Base-by-base conservation (phyloP, 495 filamentous ascomycete species). In the Lophiotrema nucula region DNA sequence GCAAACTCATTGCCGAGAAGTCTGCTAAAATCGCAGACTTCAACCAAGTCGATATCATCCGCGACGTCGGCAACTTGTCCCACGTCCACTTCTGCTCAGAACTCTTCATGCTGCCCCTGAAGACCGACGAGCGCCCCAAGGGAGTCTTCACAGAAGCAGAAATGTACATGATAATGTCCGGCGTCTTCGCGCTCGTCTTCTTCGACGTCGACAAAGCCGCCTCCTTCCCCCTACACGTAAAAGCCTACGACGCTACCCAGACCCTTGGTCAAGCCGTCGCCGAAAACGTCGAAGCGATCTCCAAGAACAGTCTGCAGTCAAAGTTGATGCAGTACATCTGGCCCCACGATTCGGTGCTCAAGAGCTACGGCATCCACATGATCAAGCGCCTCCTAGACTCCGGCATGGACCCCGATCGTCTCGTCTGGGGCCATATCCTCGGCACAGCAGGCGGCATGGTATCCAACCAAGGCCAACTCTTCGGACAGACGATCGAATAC, bases 201-300 rank as follows among this genome's bases (percentile, higher is more conserved):
- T 84, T 84, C 42, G 83, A 88, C 61, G 73, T 76, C 21, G 87
- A 90, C 62, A 74, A 80, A n/a, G 78, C 74, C 0, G 78, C 81
- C 38, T 82, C 85, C 2, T 87, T 86, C 72, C 76, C 76, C 37
- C 77, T 84, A 1, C 81, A 81, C 26, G 75, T 82, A 37, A 72
- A 76, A 37, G 79, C 83, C 1, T 65, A 73, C 31, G 56, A 60
- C 33, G 69, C 66, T 2, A 67, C 66, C 12, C 62, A 68, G 27
- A 35, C 26, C 15, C 67, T 74, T 8, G 69, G 69, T 4, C 59
- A 70, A n/a, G 28, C 71, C 28, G 53, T 73, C 35, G 38, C 72
- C 43, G 48, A 56, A 4, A 65, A 70, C 18, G 67, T 74, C 1
- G 23, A 31, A 5, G 65, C 55, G 0, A 64, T 73, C 39, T 53